Evolutionary conservation across 2,329 filamentous ascomycete species (phyloP).

Genomic region (Colletotrichum lindemuthianum): DNA sequence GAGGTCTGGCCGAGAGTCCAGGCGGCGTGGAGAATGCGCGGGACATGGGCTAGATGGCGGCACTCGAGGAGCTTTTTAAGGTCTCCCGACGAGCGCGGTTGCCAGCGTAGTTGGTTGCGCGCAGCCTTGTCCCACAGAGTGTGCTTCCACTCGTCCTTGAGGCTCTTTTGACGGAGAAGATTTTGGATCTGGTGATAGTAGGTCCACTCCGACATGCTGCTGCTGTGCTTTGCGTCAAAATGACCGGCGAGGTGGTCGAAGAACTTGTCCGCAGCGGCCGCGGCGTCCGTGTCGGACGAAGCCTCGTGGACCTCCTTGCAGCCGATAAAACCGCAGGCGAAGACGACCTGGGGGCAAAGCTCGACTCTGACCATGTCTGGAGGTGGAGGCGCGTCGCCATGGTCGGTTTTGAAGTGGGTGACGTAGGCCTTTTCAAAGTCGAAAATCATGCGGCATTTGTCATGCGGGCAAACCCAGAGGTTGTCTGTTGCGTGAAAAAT

Average conservation of each 20-base stretch:
- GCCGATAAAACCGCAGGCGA: conserved; percentile 53
- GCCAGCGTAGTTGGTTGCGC: conserved; percentile 52
- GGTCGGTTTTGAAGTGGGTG: conserved; percentile 54
- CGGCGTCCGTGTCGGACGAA: conserved; percentile 47
- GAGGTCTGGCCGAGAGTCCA: conserved; percentile 55
- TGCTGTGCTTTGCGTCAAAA: conserved; percentile 45
- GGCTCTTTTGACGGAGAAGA: conserved; percentile 53
- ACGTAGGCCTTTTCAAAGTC: conserved; percentile 57
- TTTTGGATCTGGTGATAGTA: conserved; percentile 56
- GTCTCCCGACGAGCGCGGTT: conserved; percentile 53
- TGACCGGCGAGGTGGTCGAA: conserved; percentile 60
- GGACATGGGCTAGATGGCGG: conserved; percentile 53
- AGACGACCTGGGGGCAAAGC: conserved; percentile 55
- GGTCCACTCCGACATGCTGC: conserved; percentile 47
- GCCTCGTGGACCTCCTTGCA: conserved; percentile 57
- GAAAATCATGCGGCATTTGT: conserved; percentile 54
- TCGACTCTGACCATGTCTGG: conserved; percentile 51
- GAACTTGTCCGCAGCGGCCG: conserved; percentile 52
- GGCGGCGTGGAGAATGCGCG: conserved; percentile 53
- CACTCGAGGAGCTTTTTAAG: conserved; percentile 57
- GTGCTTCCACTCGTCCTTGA: conserved; percentile 57
- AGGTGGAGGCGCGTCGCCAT: conserved; percentile 46
- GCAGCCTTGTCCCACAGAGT: conserved; percentile 58
- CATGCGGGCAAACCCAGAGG: conserved; percentile 55
- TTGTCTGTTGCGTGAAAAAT: conserved; percentile 57